These are phyloP conservation scores for Thalassiosira mediterranea DNA, from an alignment of 352 stramenopile genomes.

Conservation along the genomic window DNA sequence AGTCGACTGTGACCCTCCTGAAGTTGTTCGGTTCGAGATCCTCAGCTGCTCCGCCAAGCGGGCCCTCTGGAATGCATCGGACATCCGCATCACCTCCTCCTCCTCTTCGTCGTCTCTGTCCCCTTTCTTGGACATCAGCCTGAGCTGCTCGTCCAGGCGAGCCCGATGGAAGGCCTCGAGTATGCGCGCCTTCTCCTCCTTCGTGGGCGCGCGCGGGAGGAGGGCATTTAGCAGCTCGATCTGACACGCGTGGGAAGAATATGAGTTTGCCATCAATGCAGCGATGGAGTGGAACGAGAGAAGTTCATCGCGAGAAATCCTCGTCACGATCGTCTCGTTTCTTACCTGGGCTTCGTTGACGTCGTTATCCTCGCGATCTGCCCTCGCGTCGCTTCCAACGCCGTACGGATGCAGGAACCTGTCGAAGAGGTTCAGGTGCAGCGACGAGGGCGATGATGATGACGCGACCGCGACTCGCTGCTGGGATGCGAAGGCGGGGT, in stretches of 20 bases:
- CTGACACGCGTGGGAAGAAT: not conserved
- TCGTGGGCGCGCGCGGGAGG: constrained; percentile 14
- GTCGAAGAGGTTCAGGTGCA: constrained; percentile 30
- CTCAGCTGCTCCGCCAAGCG: constrained; percentile 35
- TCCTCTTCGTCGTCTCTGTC: not conserved
- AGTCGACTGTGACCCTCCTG: not conserved
- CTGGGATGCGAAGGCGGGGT: not conserved
- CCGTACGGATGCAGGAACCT: constrained; percentile 49
- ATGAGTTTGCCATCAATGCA: not conserved
- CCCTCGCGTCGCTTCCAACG: constrained; percentile 15
- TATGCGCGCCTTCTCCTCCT: constrained; percentile 9
- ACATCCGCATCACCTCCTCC: constrained; percentile 13
- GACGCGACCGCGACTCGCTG: not conserved
- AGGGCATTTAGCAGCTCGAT: constrained; percentile 35
- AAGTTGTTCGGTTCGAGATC: not conserved
- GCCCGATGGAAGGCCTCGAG: constrained; percentile 42
- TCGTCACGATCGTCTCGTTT: not conserved
- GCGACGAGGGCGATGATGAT: too few species aligned
- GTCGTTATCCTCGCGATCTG: constrained; percentile 6
- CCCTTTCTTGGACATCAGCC: constrained; percentile 8
- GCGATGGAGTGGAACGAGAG: too few species aligned
- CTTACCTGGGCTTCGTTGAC: constrained; percentile 1
- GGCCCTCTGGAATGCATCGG: constrained; percentile 20
- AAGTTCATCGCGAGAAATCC: too few species aligned
- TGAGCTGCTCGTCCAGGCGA: constrained; percentile 27